Base-by-base conservation (phyloP, 495 filamentous ascomycete genomes). In the Trichoderma reesei region DNA sequence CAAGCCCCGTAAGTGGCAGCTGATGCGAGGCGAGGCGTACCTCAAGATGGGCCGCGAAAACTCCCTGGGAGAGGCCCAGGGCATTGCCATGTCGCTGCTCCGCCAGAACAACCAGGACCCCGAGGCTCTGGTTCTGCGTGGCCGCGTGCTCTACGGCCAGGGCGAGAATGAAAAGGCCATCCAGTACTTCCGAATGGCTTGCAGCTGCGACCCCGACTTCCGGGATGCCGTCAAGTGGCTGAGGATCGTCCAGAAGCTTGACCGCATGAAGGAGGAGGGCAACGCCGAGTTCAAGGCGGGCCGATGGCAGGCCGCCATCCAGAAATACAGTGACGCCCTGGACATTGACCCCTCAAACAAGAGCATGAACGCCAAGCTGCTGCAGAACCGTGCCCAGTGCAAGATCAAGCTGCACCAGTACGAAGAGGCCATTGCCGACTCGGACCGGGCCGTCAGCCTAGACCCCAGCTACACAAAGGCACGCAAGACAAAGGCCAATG, bases 141-240 rank as follows among this genome's bases (percentile, higher is more conserved):
- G 94, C 33, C 84, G 91, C 61, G 89, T 91, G 8, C 80, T 94
- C 65, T 98, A 98, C 69, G 88, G 86, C 6, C 87, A 91, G 72
- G 94, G 94, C 33, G 95, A 98, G 67, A 96, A 96, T 67, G 90
- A 92, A 0, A 95, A 96, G 78, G 95, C 94, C 2, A 79, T 95
- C n/a, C 88, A 92, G 70, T 88, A 95, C 75, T 92, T 98, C 78
- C 84, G 90, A 68, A 88, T 94, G 75, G 95, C 94, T 31, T 75
- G 96, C 46, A 87, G 80, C 73, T 91, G 92, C 72, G 95, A 98
- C 72, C 94, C 95, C 38, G 94, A 98, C 72, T 91, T 88, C 77
- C 90, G 85, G 73, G 85, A 86, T 66, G 92, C 90, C 1, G 82
- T 93, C 59, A 92, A 89, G 74, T 89, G 90, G 72, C 81, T 96